These are phyloP conservation scores for Filosporella fistucella DNA, from an alignment of 495 filamentous ascomycete genomes.

Conservation along the genomic window DNA sequence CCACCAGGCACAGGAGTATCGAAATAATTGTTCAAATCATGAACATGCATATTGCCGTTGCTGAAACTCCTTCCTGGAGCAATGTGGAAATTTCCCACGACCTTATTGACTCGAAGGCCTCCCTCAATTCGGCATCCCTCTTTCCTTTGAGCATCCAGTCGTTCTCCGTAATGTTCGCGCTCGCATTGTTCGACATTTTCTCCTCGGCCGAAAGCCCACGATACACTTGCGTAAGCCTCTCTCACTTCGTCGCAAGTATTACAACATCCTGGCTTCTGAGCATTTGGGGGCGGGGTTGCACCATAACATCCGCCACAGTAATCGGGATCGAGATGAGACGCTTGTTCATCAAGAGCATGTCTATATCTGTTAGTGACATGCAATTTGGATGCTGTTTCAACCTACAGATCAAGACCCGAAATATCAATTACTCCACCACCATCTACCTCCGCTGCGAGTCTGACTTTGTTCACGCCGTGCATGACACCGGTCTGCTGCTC, in stretches of 20 bases:
- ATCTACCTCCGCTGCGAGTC: constrained; percentile 64
- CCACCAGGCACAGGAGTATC: constrained; percentile 53
- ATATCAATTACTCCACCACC: constrained; percentile 76
- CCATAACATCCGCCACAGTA: constrained; percentile 97
- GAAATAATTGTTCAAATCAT: constrained; percentile 93
- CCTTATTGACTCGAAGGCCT: constrained; percentile 91
- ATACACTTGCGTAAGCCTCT: constrained; percentile 82
- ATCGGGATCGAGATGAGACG: constrained; percentile 78
- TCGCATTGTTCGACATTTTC: constrained; percentile 94
- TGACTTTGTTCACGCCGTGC: constrained; percentile 87
- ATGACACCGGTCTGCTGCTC: constrained; percentile 91
- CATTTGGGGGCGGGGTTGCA: constrained; percentile 64
- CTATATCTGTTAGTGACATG: constrained; percentile 33
- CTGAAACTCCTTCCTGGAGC: constrained; percentile 92
- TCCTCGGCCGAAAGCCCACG: constrained; percentile 91
- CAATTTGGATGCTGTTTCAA: not conserved
- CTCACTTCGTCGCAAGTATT: constrained; percentile 95
- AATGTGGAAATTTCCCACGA: constrained; percentile 98
- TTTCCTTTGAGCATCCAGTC: constrained; percentile 75
- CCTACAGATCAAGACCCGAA: constrained; percentile 68
- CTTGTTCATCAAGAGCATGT: constrained; percentile 54
- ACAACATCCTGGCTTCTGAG: constrained; percentile 78
- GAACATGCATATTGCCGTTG: constrained; percentile 92
- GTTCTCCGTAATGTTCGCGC: constrained; percentile 87
- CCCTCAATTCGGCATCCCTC: constrained; percentile 97